Base-by-base conservation (phyloP, 1,139 yeast genomes). In the Candida glucosophila region DNA sequence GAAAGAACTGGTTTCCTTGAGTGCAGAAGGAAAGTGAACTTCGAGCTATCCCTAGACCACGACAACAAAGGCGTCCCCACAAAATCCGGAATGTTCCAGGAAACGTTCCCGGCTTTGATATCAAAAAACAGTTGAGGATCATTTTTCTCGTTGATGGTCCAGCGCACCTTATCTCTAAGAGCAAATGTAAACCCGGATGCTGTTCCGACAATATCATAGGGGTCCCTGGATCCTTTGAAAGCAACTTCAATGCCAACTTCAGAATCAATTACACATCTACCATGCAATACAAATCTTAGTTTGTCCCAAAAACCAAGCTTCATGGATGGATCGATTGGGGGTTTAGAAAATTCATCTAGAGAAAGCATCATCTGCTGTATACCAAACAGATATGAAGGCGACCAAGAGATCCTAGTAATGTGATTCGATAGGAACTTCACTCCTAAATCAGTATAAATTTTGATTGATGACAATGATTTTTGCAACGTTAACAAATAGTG, bases 371-470 rank as follows among this genome's bases (percentile, higher is more conserved):
- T 66, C 37, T 85, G 90, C 37, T 85, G 88, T 20, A 88, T 67
- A 2, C 86, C 92, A 20, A 94, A 88, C 40, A 77, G 85, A 43
- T 77, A 78, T 1, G 86, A 79, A 19, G 78, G 77, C 15, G 95
- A 93, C 94, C 95, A 86, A 0, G 83, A 73, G 22, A 83, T 73
- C 18, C 82, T 58, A 0, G 92, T 73, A 0, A 90, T 77, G 6
- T 52, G 49, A 12, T 60, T 56, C 0, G 93, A 69, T 29, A 65
- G 60, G 21, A 81, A 63, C 10, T 58, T 61, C 32, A 82, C 63
- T 7, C 58, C 52, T 35, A 85, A 47, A 31, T 77, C 77, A 0
- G 86, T 69, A 43, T 61, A 83, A 29, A 81, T 54, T 44, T 88
- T 86, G 22, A 85, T 76, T 0, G 92, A 64, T 0, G 93, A 70